Percentiles rank a stretch among this genome's conserved stretches.
phyloP scores from a whole-genome alignment of 2,329 filamentous ascomycete species.

The Penicillium thymicola region DNA sequence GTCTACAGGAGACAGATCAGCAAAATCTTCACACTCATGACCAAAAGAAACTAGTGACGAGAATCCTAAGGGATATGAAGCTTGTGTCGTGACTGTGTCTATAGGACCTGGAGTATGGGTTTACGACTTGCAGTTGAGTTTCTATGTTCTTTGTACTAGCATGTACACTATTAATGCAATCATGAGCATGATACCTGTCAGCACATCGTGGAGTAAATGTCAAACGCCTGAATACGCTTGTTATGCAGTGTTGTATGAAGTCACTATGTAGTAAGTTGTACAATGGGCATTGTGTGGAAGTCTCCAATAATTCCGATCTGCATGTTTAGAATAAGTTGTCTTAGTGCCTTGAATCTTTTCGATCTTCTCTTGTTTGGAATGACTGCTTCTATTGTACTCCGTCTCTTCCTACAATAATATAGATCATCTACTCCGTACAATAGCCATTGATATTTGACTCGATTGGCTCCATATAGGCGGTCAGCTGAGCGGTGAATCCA shows the following conservation, averaged over 20 bases:
- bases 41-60: slow-evolving; percentile 47
- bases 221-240: not conserved
- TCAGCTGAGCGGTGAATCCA: not conserved
- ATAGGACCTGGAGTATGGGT: slow-evolving; percentile 7
- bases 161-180: slow-evolving; percentile 17
- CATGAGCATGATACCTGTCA: slow-evolving; percentile 1
- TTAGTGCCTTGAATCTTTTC: not conserved
- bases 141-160: slow-evolving; percentile 8
- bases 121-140: slow-evolving; percentile 3
- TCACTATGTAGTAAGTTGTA: not conserved
- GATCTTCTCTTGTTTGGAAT: not conserved
- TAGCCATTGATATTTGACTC: not conserved
- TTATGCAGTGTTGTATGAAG: not conserved
- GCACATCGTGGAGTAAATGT: not conserved
- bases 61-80: slow-evolving; percentile 42
- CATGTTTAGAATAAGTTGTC: not conserved
- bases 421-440: not conserved
- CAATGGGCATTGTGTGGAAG: not conserved
- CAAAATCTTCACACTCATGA: slow-evolving; percentile 44
- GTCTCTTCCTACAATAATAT: not conserved
- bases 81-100: slow-evolving; percentile 25
- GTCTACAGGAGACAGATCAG: slow-evolving; percentile 74
- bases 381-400: not conserved
- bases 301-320: too few relatives aligned
- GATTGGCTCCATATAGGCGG: not conserved